Base-by-base conservation (phyloP, 202 grass and related monocot species). In the Thinopyrum obtusiflorum region DNA sequence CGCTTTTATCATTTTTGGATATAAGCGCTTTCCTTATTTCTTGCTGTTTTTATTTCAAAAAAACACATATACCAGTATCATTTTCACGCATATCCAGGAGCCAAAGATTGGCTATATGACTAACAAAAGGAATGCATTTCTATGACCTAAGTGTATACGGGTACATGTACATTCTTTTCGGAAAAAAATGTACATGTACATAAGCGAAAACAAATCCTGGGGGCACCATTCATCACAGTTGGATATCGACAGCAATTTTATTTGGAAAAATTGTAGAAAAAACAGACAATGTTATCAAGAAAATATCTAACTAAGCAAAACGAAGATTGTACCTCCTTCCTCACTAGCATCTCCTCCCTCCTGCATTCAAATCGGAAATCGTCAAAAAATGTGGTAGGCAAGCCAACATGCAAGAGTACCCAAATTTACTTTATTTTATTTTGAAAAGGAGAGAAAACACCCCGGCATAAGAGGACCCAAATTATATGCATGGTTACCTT, bases 281-380 rank as follows among this genome's bases (percentile, higher is more conserved):
- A 53, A 7, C 9, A 77, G 26, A 75, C 24, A 9, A 36, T 63
- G 60, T 26, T 76, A 21, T 10, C n/a, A 55, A 14, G 9, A 61
- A 63, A 84, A 80, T 6, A 73, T 31, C 11, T 59, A 57, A 55
- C 59, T 35, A 86, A 60, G 17, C 42, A 37, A 85, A 83, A 68
- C 87, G 31, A 57, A 88, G 65, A 44, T 6, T 21, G 11, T 92
- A 96, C 97, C 93, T 98, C 93, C 85, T 91, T 98, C 89, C 88
- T 89, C 25, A 93, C 91, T 78, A 98, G 82, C 77, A 88, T 87
- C 75, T 94, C 96, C 78, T 98, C 93, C 80, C 94, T 94, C 88
- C 96, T 98, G 88, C 55, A 94, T 83, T 80, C 39, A 88, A 81
- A 9, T 89, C 40, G 4, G 21, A 77, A 65, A 62, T 53, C 61